Conservation (phyloP, 2,329 filamentous ascomycete genomes). For the Elsinoe arachidis region DNA sequence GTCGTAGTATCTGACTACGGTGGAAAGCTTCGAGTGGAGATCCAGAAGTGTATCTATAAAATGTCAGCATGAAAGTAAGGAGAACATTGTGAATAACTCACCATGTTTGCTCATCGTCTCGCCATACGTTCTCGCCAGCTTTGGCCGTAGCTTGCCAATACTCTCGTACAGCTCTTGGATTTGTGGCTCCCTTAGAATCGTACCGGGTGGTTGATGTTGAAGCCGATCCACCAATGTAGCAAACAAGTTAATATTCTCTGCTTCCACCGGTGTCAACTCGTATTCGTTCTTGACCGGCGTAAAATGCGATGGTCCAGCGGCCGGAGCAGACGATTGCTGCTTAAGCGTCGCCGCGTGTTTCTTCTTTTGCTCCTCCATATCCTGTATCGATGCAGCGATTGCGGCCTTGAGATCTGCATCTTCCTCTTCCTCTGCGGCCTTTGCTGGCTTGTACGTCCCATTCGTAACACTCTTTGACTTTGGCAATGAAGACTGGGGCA, state of each 20-base stretch:
- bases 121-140: conserved; percentile 88
- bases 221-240: conserved; percentile 86
- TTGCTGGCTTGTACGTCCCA: conserved; percentile 30
- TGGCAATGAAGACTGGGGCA: conserved; percentile 51
- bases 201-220: conserved; percentile 90
- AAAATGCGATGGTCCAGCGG: conserved; percentile 41
- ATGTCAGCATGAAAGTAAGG: conserved; percentile 27
- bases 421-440: conserved; percentile 62
- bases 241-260: conserved; percentile 96
- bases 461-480: conserved; percentile 28
- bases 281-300: conserved; percentile 75
- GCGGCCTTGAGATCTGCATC: conserved; percentile 90
- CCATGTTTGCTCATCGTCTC: conserved; percentile 99
- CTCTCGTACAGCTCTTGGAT: conserved; percentile 98
- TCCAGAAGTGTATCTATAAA: conserved; percentile 76
- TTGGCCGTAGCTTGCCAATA: conserved; percentile 85
- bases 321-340: conserved; percentile 50
- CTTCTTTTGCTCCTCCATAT: conserved; percentile 98
- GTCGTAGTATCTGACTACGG: conserved; percentile 94
- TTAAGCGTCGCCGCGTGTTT: conserved; percentile 77
- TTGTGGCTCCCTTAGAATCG: conserved; percentile 91
- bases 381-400: conserved; percentile 85
- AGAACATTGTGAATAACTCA: conserved; percentile 35
- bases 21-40: conserved; percentile 88
- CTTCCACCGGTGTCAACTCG: conserved; percentile 85